These are phyloP conservation scores for Cryptococcus neoformans DNA, from an alignment of 1,284 basidiomycete species.

Conservation along the genomic window DNA sequence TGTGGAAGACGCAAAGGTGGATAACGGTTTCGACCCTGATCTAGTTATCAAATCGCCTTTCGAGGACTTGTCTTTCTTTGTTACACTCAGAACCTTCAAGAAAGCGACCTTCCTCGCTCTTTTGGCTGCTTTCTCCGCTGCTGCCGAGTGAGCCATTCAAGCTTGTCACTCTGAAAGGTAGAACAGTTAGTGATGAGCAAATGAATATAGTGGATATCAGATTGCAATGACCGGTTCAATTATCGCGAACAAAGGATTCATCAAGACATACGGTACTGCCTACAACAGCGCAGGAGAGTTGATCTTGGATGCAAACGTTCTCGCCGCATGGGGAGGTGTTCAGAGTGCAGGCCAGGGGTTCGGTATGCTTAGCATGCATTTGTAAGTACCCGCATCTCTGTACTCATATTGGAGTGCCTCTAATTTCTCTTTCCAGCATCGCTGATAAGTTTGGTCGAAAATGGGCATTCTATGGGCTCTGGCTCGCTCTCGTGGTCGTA, in stretches of 20 bases:
- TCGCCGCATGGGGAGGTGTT: conserved; percentile 10
- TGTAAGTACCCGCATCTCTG: conserved; percentile 16
- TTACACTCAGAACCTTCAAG: conserved; percentile 23
- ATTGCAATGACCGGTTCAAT: conserved; percentile 11
- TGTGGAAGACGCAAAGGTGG: background rate
- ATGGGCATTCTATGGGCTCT: no score
- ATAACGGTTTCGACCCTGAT: background rate
- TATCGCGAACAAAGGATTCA: conserved; percentile 17
- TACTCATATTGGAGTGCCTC: conserved; percentile 17
- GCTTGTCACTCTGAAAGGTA: background rate
- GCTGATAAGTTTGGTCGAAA: no score
- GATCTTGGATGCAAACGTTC: conserved; percentile 5
- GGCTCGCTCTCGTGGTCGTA: no score
- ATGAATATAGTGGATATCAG: conserved; percentile 9
- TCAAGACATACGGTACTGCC: conserved; percentile 13
- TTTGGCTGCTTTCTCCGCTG: conserved; percentile 30
- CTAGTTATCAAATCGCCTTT: conserved; percentile 33
- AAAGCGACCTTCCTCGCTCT: conserved; percentile 27
- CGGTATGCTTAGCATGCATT: conserved; percentile 19
- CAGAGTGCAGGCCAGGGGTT: conserved; percentile 17
- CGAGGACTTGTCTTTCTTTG: conserved; percentile 24
- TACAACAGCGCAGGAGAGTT: background rate
- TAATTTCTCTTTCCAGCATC: no score
- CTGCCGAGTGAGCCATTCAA: conserved; percentile 23
- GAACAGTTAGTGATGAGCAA: background rate